Conservation (phyloP, 768 basidiomycete genomes). For the Tephrocybe sp. region DNA sequence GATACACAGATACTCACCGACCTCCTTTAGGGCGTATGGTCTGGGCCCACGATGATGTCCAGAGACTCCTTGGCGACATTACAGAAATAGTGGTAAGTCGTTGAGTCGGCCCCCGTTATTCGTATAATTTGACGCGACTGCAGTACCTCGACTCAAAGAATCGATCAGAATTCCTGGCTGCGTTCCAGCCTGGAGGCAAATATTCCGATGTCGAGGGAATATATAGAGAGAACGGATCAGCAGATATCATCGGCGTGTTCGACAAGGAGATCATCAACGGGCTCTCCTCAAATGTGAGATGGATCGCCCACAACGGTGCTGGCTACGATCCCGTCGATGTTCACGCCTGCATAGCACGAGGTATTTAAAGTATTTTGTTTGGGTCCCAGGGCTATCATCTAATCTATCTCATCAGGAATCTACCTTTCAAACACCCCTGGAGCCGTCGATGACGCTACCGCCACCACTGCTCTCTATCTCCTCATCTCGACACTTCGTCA, state of each 20-base stretch:
- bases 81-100: conserved; percentile 76
- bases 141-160: conserved; percentile 54
- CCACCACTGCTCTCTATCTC: conserved; percentile 84
- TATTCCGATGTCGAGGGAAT: conserved; percentile 75
- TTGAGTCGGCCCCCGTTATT: not conserved
- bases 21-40: conserved; percentile 57
- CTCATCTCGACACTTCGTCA: conserved; percentile 77
- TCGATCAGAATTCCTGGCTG: conserved; percentile 69
- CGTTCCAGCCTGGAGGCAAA: conserved; percentile 64
- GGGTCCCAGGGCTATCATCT: not conserved
- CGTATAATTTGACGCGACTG: not conserved
- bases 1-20: not conserved
- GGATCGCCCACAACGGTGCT: conserved; percentile 92
- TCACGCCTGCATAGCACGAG: conserved; percentile 65
- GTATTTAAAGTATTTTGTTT: conserved; percentile 32
- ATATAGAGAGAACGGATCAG: conserved; percentile 74
- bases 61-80: conserved; percentile 61
- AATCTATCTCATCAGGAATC: conserved; percentile 49
- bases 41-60: conserved; percentile 80
- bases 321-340: conserved; percentile 92
- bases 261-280: conserved; percentile 76
- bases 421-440: conserved; percentile 86
- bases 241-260: conserved; percentile 68
- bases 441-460: conserved; percentile 89
- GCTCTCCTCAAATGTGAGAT: conserved; percentile 68